These are phyloP conservation scores for Lagenaria siceraria DNA, from an alignment of 306 rosid species.

Conservation along the genomic window DNA sequence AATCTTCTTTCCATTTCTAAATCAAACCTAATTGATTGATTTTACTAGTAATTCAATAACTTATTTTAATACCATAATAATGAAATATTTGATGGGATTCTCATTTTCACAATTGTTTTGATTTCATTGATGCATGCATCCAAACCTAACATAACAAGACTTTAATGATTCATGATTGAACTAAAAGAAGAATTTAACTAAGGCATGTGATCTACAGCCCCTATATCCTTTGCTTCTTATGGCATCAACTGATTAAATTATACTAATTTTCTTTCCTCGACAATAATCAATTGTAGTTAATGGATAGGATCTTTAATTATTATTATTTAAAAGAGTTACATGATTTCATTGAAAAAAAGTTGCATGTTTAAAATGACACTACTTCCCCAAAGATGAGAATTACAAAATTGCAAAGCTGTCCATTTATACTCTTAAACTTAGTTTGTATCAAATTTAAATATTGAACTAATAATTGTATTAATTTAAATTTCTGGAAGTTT, in stretches of 20 bases:
- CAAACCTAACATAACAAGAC: neutral
- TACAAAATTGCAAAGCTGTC: no score
- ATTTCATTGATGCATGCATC: neutral
- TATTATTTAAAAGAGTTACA: no score
- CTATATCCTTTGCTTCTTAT: neutral
- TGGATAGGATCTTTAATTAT: no score
- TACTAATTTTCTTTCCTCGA: neutral
- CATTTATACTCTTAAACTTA: no score
- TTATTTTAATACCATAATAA: neutral
- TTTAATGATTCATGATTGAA: neutral
- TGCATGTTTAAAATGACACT: no score
- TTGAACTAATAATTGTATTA: no score
- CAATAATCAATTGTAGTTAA: neutral
- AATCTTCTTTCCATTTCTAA: no score
- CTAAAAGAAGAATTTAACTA: neutral
- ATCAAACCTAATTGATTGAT: no score
- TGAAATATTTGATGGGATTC: neutral
- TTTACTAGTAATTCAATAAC: neutral
- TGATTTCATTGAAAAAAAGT: no score
- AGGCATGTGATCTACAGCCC: neutral
- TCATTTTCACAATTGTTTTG: neutral
- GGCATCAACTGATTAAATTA: neutral
- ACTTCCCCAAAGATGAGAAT: no score
- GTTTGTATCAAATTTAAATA: no score
- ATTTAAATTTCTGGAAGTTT: no score